These are phyloP conservation scores for Auxenochlorella pyrenoidosa DNA, from an alignment of 139 green algal genomes.

Conservation along the genomic window DNA sequence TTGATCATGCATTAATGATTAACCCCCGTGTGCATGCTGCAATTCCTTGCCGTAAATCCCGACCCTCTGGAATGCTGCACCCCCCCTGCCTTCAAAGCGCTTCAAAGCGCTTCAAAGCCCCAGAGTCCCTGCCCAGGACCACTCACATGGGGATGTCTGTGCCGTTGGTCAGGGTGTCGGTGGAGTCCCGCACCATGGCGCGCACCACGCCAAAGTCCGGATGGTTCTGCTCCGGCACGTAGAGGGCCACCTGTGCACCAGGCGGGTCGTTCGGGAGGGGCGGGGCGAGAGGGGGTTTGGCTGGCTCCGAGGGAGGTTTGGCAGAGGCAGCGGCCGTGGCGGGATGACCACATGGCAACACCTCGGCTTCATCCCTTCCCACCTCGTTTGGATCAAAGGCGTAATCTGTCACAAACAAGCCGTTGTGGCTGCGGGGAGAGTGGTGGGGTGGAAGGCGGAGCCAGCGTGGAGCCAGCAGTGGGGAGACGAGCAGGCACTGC, in stretches of 20 bases:
- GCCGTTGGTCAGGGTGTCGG: slow-evolving; percentile 8
- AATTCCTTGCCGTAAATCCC: no score
- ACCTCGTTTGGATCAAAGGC: slow-evolving; percentile 4
- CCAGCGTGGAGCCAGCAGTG: background rate
- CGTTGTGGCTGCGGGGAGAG: slow-evolving; percentile 4
- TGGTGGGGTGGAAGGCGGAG: background rate
- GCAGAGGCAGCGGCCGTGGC: no score
- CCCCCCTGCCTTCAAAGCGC: no score
- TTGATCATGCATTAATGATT: no score
- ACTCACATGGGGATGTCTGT: background rate
- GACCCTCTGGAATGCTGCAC: no score
- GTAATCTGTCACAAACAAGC: background rate
- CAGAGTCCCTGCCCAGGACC: no score
- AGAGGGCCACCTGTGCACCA: slow-evolving; percentile 17
- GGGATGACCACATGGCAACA: background rate
- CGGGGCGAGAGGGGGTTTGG: no score
- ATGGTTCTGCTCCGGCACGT: slow-evolving; percentile 29
- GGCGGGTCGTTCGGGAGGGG: no score
- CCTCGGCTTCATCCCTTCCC: background rate
- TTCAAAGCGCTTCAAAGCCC: no score
- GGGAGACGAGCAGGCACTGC: background rate
- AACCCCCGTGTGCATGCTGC: no score
- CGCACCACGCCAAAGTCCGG: slow-evolving; percentile 55
- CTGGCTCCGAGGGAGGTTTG: no score
- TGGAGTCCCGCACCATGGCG: slow-evolving; percentile 48